phyloP scores from a whole-genome alignment of 1,284 basidiomycete species.

The Irpex lacteus region DNA sequence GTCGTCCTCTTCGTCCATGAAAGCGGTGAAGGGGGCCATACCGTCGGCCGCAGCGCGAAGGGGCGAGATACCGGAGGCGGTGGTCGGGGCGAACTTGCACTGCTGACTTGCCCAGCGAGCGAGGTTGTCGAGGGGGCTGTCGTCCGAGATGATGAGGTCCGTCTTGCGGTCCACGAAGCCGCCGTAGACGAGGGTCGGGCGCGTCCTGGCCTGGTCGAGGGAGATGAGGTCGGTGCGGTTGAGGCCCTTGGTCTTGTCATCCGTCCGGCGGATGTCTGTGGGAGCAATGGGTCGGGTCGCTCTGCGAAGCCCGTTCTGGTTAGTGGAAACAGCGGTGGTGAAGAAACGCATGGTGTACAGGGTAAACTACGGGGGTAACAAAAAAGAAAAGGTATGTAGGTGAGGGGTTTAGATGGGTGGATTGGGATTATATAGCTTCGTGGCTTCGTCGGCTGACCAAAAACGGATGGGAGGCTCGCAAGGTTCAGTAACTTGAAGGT shows the following conservation, averaged over 20 bases:
- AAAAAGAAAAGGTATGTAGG: background rate
- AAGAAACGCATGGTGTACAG: conserved; percentile 2
- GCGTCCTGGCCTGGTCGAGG: background rate
- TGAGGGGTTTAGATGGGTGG: background rate
- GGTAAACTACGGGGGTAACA: background rate
- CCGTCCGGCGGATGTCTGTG: background rate
- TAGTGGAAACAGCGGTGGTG: background rate
- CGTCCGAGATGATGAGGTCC: background rate
- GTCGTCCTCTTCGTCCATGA: background rate
- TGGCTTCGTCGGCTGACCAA: background rate
- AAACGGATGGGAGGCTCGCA: background rate
- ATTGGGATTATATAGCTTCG: background rate
- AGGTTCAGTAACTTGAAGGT: background rate
- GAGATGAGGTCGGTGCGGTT: conserved; percentile 1
- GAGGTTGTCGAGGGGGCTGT: background rate
- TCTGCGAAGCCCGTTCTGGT: background rate
- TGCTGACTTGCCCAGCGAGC: background rate
- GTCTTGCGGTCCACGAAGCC: conserved; percentile 1
- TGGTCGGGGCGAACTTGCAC: too few relatives aligned
- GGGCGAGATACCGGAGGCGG: background rate
- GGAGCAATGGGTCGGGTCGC: background rate
- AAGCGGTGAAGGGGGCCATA: background rate
- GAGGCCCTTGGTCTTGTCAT: background rate
- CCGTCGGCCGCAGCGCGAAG: background rate
- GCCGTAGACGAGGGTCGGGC: background rate